Percentiles rank a stretch among this genome's conserved stretches.
These are phyloP conservation scores for Chaetothyriales sp. DNA, from an alignment of 2,329 filamentous ascomycete genomes.

Conservation along the genomic window DNA sequence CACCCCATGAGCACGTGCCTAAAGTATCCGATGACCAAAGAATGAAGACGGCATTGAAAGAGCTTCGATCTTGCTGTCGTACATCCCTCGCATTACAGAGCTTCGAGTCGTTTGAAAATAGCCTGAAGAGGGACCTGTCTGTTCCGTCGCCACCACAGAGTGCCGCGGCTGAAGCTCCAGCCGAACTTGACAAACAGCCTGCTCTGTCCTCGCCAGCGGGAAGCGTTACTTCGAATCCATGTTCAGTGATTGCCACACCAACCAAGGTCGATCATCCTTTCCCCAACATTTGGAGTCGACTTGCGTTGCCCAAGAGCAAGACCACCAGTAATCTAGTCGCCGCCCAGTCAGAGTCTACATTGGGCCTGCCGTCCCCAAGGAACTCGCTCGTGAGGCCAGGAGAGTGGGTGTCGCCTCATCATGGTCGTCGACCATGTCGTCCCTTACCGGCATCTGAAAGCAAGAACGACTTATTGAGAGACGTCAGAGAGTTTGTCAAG, in stretches of 20 bases:
- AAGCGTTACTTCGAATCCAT: constrained; percentile 2
- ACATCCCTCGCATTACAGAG: constrained; percentile 8
- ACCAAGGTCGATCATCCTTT: constrained; percentile 10
- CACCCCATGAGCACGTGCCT: constrained; percentile 1
- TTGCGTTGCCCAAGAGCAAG: constrained; percentile 13
- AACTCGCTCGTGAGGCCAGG: not conserved
- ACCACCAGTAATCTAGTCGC: constrained; percentile 13
- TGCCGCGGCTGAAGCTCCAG: not conserved
- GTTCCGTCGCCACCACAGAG: constrained; percentile 4
- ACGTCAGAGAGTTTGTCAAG: not conserved
- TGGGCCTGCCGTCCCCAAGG: not conserved
- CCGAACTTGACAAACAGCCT: not conserved
- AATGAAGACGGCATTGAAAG: constrained; percentile 7
- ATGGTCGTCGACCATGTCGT: not conserved
- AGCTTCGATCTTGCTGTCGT: constrained; percentile 9
- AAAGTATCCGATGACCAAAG: constrained; percentile 7
- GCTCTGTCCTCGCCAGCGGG: not conserved
- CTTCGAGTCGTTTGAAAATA: constrained; percentile 12
- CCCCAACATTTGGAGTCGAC: constrained; percentile 6
- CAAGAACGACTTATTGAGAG: not conserved
- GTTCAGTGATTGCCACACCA: not conserved
- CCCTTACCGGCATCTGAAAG: not conserved
- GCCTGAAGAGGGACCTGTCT: constrained; percentile 4
- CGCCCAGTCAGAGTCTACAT: not conserved
- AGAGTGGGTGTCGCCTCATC: not conserved